Evolutionary conservation across 306 rosid species (phyloP), one percentile per base, ranked within the genome.

Genomic region (Notholithocarpus densiflorus): DNA sequence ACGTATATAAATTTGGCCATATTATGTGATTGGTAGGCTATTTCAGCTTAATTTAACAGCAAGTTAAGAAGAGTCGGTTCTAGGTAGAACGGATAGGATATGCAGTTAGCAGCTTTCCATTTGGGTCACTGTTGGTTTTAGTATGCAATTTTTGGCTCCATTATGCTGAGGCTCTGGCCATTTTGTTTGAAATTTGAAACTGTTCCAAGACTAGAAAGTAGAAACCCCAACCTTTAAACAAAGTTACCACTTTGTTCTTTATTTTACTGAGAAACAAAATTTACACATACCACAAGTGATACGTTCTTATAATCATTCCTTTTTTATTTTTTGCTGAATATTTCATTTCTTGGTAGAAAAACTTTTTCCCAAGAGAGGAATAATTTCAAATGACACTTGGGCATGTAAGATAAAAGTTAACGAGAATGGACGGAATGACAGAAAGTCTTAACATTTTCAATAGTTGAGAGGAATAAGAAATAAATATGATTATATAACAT

Each of bases 121-220:
- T 26, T 61, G 37, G 68, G 43, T 31, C 10, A 7, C n/a, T 19
- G 71, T 31, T 32, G 26, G 24, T 66, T 66, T 66, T 19, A 19
- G 59, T 23, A 70, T 75, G 68, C 83, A 65, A 26, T 32, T 37
- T 73, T 80, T 80, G 82, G 87, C 82, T 84, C 68, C 77, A 65
- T 76, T 43, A 3, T 64, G 72, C 27, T 1, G 26, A 32, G 52
- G 48, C 52, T 66, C 19, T 32, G 18, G 37, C 19, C 6, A 65
- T 65, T 14, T 5, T 29, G 64, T 57, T 62, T 65, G 71, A 65
- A 65, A 15, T 64, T 65, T 65, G 71, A 65, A 65, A 65, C 45
- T 65, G 17, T 31, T 65, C 71, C 19, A 32, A 31, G 21, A 3
- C 18, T 26, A 5, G 45, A 31, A 65, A 65, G 48, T 40, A 48